Evolutionary conservation across 495 filamentous ascomycete species (phyloP).

Genomic region (Pyrenula massariospora): DNA sequence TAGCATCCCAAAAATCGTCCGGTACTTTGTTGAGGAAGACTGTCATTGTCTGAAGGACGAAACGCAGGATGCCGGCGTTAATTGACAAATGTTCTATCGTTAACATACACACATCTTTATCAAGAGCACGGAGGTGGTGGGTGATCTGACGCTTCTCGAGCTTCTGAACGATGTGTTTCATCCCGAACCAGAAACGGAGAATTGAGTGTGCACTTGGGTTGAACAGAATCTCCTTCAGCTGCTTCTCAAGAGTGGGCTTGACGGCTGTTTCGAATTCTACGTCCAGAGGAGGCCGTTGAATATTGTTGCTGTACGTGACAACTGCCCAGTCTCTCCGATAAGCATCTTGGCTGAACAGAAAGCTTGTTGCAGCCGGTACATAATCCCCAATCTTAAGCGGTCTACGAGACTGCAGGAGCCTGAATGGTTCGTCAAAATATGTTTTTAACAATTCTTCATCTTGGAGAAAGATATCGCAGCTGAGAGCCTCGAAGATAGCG

Average conservation of each 20-base stretch:
- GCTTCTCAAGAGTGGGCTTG: slow-evolving; percentile 43
- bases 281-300: slow-evolving; percentile 40
- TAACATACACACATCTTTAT: slow-evolving; percentile 65
- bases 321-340: slow-evolving; percentile 55
- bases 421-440: slow-evolving; percentile 68
- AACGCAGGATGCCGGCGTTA: slow-evolving; percentile 43
- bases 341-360: slow-evolving; percentile 60
- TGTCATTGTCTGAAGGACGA: slow-evolving; percentile 53
- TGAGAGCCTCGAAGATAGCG: slow-evolving; percentile 53
- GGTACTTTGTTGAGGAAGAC: slow-evolving; percentile 60
- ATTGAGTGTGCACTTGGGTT: slow-evolving; percentile 21
- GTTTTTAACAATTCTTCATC: slow-evolving; percentile 37
- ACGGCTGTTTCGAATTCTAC: slow-evolving; percentile 78
- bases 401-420: slow-evolving; percentile 59
- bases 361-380: slow-evolving; percentile 66
- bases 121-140: slow-evolving; percentile 64
- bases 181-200: slow-evolving; percentile 62
- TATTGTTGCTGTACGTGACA: slow-evolving; percentile 46
- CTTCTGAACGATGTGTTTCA: slow-evolving; percentile 54
- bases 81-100: slow-evolving; percentile 63
- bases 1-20: slow-evolving; percentile 74
- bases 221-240: slow-evolving; percentile 14
- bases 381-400: slow-evolving; percentile 57
- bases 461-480: slow-evolving; percentile 46
- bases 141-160: slow-evolving; percentile 66